Percentiles rank a stretch among this genome's conserved stretches.
Evolutionary conservation across 768 basidiomycete species (phyloP).

Genomic region (Leccinum variicolor): DNA sequence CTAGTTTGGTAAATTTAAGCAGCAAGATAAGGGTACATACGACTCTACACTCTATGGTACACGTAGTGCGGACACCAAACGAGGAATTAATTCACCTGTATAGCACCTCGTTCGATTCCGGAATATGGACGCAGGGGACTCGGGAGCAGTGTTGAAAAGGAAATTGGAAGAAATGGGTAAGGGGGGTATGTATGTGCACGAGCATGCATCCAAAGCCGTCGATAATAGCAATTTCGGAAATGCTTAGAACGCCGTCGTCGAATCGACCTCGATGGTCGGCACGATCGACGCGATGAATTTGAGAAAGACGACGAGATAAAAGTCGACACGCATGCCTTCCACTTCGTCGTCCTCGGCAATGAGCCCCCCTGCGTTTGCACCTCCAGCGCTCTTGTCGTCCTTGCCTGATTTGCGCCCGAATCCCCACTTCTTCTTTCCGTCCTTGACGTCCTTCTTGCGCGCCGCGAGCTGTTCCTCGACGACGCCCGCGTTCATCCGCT

Average conservation of each 20-base stretch:
- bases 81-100: neutral
- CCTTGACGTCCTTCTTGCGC: slow-evolving; percentile 47
- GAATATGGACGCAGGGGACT: slow-evolving; percentile 2
- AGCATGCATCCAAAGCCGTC: neutral
- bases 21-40: slow-evolving; percentile 20
- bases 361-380: neutral
- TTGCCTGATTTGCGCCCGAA: slow-evolving; percentile 70
- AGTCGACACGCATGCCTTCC: slow-evolving; percentile 95
- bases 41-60: slow-evolving; percentile 25
- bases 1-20: slow-evolving; percentile 1
- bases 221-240: neutral
- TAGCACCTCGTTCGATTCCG: neutral
- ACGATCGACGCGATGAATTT: slow-evolving; percentile 99
- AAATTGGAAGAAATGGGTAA: neutral
- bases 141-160: neutral
- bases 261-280: slow-evolving; percentile 98
- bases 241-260: slow-evolving; percentile 70
- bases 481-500: slow-evolving; percentile 92
- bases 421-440: slow-evolving; percentile 77
- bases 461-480: slow-evolving; percentile 77
- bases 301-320: slow-evolving; percentile 97
- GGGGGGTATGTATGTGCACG: neutral
- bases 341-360: slow-evolving; percentile 51
- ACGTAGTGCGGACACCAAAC: slow-evolving; percentile 2
- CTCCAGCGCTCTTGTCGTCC: slow-evolving; percentile 41